Evolutionary conservation across 1,284 basidiomycete genomes (phyloP), one percentile per base, ranked within the genome.

Genomic region (Butyriboletus appendiculatus): DNA sequence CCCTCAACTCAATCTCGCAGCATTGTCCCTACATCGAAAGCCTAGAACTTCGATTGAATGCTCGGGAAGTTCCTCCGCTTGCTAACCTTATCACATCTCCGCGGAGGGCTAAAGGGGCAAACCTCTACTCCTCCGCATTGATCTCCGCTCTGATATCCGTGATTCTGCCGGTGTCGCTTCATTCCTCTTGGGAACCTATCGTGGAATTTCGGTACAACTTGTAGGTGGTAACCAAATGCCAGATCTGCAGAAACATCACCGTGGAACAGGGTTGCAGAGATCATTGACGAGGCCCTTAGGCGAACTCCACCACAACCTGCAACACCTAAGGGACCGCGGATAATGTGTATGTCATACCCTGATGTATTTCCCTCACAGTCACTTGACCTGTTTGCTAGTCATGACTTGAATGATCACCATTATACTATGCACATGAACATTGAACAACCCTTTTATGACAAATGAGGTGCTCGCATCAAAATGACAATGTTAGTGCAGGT

Each of bases 131-230:
- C 54, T 62, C 16, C 38, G 38, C 16, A 53, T 62, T 8, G 61
- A 62, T 45, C 7, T 51, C 18, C 55, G 55, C n/a, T 62, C 63
- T 8, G 61, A 64, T 4, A 45, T 62, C 32, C 63, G 63, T 28
- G 62, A 66, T 35, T 59, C 61, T 5, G 22, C 52, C 0, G 47
- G 47, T 5, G 59, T 62, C 15, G 56, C 64, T 5, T 40, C 53
- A 1, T 64, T 66, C 41, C 56, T 64, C 26, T 39, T 64, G 51
- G 37, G 18, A 40, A 53, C 33, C 0, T 62, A 22, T 50, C 59
- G 55, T 0, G 59, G 56, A 8, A 37, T 66, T 10, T 16, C 42
- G 4, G 56, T 62, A 15, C n/a, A 46, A 7, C 38, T 62, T 1
- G 35, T 39, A 0, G 49, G 59, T 6, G 47, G 48, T 0, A 41